Conservation (phyloP, 345 rosid species). For the Eucalyptus cloeziana region DNA sequence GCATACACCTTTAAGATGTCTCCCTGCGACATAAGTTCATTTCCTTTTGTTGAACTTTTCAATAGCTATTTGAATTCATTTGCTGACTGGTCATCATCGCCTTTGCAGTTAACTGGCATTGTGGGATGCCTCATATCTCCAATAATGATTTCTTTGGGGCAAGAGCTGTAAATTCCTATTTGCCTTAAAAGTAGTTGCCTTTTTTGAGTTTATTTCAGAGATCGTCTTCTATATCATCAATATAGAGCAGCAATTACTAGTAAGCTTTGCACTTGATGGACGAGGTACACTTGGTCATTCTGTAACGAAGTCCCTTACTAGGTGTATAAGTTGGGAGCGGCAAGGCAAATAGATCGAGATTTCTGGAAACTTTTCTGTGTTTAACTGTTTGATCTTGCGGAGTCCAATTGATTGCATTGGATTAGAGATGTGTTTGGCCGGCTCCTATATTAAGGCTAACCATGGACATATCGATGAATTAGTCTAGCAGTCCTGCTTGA, state of each 20-base stretch:
- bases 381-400: accelerated
- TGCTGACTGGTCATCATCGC: neutral
- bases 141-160: neutral
- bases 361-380: accelerated
- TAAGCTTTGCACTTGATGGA: neutral
- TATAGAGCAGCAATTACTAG: accelerated
- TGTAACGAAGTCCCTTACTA: neutral
- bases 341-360: neutral
- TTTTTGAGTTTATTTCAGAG: neutral
- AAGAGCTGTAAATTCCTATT: neutral
- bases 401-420: neutral
- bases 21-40: neutral
- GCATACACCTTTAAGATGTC: neutral
- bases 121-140: neutral
- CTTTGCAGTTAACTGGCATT: neutral
- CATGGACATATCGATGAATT: accelerated
- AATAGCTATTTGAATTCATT: neutral
- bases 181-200: neutral
- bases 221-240: neutral
- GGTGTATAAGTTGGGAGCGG: neutral
- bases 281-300: neutral
- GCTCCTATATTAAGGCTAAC: neutral
- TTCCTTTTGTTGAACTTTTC: neutral
- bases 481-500: accelerated
- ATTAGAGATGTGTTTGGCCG: neutral